These are phyloP conservation scores for Primulina huaijiensis DNA, from an alignment of 257 asterid genomes.

Conservation along the genomic window DNA sequence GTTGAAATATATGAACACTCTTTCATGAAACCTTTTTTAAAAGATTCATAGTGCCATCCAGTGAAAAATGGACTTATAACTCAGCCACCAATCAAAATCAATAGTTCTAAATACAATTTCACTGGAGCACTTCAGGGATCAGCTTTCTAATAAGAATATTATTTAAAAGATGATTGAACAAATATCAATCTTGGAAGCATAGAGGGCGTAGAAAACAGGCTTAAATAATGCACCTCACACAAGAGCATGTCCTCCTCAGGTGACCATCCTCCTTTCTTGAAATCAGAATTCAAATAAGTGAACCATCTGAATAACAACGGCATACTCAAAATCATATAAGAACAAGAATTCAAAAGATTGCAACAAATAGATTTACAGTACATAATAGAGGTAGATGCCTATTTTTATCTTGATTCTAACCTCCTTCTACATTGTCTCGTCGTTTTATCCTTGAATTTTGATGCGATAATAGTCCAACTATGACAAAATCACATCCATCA, in stretches of 20 bases:
- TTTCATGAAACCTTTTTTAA: neutral
- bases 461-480: conserved; percentile 94
- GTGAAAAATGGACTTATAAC: conserved; percentile 14
- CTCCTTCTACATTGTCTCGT: conserved; percentile 99
- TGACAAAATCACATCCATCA: conserved; percentile 30
- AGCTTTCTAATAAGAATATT: conserved; percentile 14
- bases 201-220: conserved; percentile 22
- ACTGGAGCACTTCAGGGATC: neutral
- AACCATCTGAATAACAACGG: conserved; percentile 63
- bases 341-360: conserved; percentile 4
- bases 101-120: neutral
- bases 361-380: conserved; percentile 19
- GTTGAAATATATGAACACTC: neutral
- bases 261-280: conserved; percentile 99
- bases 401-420: conserved; percentile 38
- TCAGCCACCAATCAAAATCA: conserved; percentile 12
- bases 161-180: neutral
- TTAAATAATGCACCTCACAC: conserved; percentile 61
- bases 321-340: conserved; percentile 24
- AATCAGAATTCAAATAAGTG: conserved; percentile 96
- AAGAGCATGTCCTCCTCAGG: conserved; percentile 97
- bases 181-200: conserved; percentile 4
- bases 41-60: neutral
- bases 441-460: conserved; percentile 89
- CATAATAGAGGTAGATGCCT: conserved; percentile 15